phyloP scores from a whole-genome alignment of 176 grass and related monocot species.

The Rhipidocladum racemiflorum region DNA sequence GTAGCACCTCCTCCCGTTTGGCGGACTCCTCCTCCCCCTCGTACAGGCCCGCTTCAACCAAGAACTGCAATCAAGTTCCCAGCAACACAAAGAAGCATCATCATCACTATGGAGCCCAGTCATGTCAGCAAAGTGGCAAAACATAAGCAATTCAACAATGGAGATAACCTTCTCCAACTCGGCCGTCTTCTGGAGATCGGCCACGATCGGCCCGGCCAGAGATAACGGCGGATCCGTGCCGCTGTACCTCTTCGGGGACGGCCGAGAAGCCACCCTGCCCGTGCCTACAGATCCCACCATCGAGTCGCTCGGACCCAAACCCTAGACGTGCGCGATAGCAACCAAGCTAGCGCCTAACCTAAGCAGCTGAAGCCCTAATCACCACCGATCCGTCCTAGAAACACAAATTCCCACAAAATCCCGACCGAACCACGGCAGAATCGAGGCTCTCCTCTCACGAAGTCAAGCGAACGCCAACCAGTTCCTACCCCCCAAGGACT shows the following conservation, averaged over 20 bases:
- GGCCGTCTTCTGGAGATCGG: slow-evolving; percentile 61
- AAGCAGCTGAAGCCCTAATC: background rate
- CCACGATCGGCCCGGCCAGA: slow-evolving; percentile 51
- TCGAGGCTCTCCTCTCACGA: background rate
- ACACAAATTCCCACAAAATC: background rate
- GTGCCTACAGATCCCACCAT: slow-evolving; percentile 52
- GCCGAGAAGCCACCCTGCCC: slow-evolving; percentile 15
- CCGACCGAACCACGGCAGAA: background rate
- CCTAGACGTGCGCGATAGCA: background rate
- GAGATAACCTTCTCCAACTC: slow-evolving; percentile 69
- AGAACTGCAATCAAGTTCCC: slow-evolving; percentile 40
- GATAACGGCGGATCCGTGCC: slow-evolving; percentile 70
- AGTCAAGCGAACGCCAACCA: background rate
- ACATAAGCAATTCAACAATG: background rate
- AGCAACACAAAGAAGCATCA: background rate
- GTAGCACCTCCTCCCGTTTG: slow-evolving; percentile 70
- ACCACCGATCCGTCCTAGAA: background rate
- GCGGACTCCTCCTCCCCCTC: slow-evolving; percentile 65
- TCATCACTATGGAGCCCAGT: background rate
- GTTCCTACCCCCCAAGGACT: background rate
- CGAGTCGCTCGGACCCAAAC: background rate
- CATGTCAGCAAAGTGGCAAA: background rate
- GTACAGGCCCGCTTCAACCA: slow-evolving; percentile 70
- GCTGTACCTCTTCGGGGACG: slow-evolving; percentile 48
- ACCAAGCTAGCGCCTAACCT: background rate